Percentiles rank a stretch among this genome's conserved stretches.
Evolutionary conservation across 768 basidiomycete genomes (phyloP).

Genomic region (Leucosporidium creatinivorum): DNA sequence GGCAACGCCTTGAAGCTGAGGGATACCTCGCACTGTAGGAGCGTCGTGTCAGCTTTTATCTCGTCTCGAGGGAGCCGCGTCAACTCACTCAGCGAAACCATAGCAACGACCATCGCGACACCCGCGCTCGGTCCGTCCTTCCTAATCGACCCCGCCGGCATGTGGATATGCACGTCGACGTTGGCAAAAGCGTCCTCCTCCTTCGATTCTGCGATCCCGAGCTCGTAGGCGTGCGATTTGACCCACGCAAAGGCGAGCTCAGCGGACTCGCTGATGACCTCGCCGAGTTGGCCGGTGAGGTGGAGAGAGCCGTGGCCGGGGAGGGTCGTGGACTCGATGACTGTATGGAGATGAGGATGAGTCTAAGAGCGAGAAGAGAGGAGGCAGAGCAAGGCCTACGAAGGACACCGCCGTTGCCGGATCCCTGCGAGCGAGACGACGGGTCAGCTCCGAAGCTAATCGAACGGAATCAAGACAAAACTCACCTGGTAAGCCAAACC

Average conservation of each 20-base stretch:
- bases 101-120: conserved; percentile 78
- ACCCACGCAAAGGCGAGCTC: conserved; percentile 90
- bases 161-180: conserved; percentile 73
- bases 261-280: conserved; percentile 86
- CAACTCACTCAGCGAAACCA: conserved; percentile 65
- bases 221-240: conserved; percentile 50
- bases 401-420: conserved; percentile 40
- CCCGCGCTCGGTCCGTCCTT: conserved; percentile 92
- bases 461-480: too few relatives aligned
- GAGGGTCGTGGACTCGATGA: conserved; percentile 71
- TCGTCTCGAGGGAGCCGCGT: too few relatives aligned
- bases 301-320: conserved; percentile 69
- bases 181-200: conserved; percentile 50
- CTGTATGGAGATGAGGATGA: conserved; percentile 35
- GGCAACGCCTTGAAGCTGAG: conserved; percentile 43
- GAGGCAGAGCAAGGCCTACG: conserved; percentile 3
- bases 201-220: conserved; percentile 36
- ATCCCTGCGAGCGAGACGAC: conserved; percentile 4
- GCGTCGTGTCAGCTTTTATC: too few relatives aligned
- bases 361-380: neutral
- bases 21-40: conserved; percentile 17
- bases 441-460: too few relatives aligned
- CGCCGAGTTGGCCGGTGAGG: conserved; percentile 76
- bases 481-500: conserved; percentile 40
- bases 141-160: conserved; percentile 83